Percentiles rank a stretch among this genome's conserved stretches.
Conservation (phyloP, 164 flowering plant genomes). For the Vitis amurensis region DNA sequence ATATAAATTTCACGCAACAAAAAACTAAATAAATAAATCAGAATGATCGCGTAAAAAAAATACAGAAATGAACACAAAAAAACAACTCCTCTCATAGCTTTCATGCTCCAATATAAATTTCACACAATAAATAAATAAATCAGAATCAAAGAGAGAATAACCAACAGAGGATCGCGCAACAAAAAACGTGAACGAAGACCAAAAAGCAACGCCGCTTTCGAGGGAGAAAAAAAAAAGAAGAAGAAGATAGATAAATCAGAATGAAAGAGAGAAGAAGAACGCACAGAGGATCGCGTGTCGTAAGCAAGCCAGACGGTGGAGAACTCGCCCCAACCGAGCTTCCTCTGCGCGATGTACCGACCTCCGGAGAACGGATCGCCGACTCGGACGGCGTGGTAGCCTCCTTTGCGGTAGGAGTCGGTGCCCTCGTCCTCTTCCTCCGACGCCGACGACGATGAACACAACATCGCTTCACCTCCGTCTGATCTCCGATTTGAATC, state of each 20-base stretch:
- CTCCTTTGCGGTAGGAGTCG: constrained; percentile 91
- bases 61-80: not conserved
- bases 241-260: constrained; percentile 1
- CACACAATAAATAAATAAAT: not conserved
- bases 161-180: not conserved
- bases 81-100: not conserved
- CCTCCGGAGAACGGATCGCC: constrained; percentile 85
- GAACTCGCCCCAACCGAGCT: constrained; percentile 98
- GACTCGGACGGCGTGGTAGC: constrained; percentile 83
- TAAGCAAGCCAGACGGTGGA: constrained; percentile 98
- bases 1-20: too few relatives aligned
- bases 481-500: not conserved
- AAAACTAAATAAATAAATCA: constrained; percentile 4
- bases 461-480: constrained; percentile 42
- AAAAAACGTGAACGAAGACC: not conserved
- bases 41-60: not conserved
- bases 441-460: constrained; percentile 78
- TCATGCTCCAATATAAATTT: too few relatives aligned
- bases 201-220: too few relatives aligned
- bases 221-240: not conserved
- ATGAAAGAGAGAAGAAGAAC: constrained; percentile 11
- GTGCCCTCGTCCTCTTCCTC: constrained; percentile 83
- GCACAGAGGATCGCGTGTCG: constrained; percentile 68
- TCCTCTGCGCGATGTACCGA: constrained; percentile 83
- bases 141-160: not conserved